Percentiles rank a stretch among this genome's conserved stretches.
Evolutionary conservation across 208 protist species (phyloP).

Genomic region (Acanthamoeba royreba): DNA sequence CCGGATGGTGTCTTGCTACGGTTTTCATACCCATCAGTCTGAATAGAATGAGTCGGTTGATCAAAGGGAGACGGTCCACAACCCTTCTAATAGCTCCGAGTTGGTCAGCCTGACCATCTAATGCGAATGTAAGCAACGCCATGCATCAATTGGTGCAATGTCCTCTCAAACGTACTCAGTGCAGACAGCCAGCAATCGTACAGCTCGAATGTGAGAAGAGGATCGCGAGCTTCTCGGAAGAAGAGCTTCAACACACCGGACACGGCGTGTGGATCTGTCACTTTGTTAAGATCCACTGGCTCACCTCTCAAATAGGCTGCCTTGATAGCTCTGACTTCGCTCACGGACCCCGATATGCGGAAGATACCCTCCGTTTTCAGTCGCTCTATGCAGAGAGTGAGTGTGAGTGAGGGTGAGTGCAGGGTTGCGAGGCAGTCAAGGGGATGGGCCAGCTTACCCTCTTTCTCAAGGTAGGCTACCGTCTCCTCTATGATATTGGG

Average conservation of each 20-base stretch:
- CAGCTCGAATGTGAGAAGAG: conserved; percentile 35
- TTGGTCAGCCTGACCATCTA: background rate
- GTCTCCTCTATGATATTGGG: background rate
- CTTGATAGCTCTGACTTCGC: background rate
- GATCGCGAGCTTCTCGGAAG: background rate
- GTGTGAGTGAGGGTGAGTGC: background rate
- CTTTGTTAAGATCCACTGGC: background rate
- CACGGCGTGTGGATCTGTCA: conserved; percentile 33
- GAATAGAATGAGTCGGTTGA: background rate
- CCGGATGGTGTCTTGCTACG: too few species aligned
- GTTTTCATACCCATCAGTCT: conserved; percentile 15
- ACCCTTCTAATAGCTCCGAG: background rate
- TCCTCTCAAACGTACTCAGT: background rate
- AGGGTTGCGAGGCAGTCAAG: background rate
- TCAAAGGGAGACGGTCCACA: background rate
- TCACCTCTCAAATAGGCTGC: background rate
- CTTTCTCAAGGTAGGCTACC: background rate
- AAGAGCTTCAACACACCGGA: conserved; percentile 22
- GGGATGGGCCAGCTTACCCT: background rate
- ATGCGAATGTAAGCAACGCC: background rate
- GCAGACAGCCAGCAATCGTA: conserved; percentile 2
- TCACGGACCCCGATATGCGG: conserved; percentile 4
- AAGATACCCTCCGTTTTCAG: background rate
- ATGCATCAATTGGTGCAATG: background rate
- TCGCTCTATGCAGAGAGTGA: background rate